Percentiles rank a stretch among this genome's conserved stretches.
These are phyloP conservation scores for Metarhizium anisopliae DNA, from an alignment of 2,329 filamentous ascomycete species.

Conservation along the genomic window DNA sequence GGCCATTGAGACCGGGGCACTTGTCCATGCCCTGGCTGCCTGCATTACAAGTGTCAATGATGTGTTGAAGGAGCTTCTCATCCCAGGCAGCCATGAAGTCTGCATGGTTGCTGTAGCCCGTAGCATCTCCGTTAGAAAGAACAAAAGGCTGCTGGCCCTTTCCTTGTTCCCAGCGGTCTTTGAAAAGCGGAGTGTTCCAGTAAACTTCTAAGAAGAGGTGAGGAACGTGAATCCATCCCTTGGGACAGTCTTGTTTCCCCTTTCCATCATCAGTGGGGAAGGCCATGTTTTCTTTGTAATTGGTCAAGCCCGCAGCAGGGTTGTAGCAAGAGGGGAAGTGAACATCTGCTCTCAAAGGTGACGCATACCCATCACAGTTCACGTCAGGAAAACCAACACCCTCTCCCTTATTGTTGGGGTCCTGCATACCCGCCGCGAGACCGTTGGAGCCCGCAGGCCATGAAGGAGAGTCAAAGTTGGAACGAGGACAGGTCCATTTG, in stretches of 20 bases:
- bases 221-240: conserved; percentile 44
- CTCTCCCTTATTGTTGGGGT: conserved; percentile 43
- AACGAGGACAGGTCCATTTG: conserved; percentile 54
- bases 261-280: conserved; percentile 43
- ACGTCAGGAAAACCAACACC: conserved; percentile 61
- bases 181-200: conserved; percentile 48
- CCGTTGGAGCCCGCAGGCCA: conserved; percentile 49
- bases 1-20: conserved; percentile 48
- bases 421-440: conserved; percentile 42
- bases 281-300: conserved; percentile 57
- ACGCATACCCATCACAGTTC: conserved; percentile 55
- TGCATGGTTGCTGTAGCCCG: conserved; percentile 61
- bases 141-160: conserved; percentile 55
- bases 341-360: conserved; percentile 55
- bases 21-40: conserved; percentile 51
- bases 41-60: conserved; percentile 58
- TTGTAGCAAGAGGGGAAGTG: conserved; percentile 71
- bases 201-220: conserved; percentile 52
- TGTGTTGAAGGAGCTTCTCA: conserved; percentile 50
- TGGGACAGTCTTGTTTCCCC: conserved; percentile 45
- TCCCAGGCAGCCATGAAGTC: conserved; percentile 73
- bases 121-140: conserved; percentile 59
- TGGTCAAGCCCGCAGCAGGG: conserved; percentile 47
- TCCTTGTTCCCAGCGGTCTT: conserved; percentile 43
- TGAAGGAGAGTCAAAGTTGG: conserved; percentile 36